Conservation (phyloP, 208 protist species). For the Angomonas desouzai region DNA sequence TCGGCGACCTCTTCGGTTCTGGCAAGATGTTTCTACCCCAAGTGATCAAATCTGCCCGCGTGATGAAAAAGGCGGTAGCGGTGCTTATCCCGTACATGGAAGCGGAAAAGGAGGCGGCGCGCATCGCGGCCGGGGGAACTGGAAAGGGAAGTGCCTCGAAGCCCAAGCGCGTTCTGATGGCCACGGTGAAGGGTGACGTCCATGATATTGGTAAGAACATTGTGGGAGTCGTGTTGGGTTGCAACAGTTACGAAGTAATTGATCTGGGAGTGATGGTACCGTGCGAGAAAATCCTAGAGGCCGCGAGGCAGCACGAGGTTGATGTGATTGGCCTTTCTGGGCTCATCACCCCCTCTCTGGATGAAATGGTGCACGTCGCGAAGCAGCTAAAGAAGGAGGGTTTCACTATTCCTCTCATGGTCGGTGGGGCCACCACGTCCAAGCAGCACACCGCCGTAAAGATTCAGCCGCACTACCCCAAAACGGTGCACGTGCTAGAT, state of each 20-base stretch:
- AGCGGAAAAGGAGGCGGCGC: constrained; percentile 64
- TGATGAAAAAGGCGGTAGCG: constrained; percentile 97
- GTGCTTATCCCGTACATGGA: constrained; percentile 97
- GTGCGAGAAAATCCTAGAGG: constrained; percentile 90
- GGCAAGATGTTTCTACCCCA: constrained; percentile 98
- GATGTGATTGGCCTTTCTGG: constrained; percentile 95
- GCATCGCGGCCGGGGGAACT: constrained; percentile 17
- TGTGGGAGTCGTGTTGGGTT: constrained; percentile 95
- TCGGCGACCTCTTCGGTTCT: constrained; percentile 95
- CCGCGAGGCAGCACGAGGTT: constrained; percentile 72
- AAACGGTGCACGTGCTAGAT: constrained; percentile 93
- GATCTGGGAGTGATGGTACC: constrained; percentile 95
- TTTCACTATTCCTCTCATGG: constrained; percentile 89
- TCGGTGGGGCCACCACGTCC: constrained; percentile 96
- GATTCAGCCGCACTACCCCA: constrained; percentile 89
- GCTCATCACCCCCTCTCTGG: constrained; percentile 96
- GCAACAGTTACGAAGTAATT: constrained; percentile 96
- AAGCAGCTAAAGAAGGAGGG: constrained; percentile 89
- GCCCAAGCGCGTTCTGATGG: constrained; percentile 83
- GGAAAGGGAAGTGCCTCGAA: background rate
- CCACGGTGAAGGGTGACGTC: constrained; percentile 98
- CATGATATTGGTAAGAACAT: constrained; percentile 99
- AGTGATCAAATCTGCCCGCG: constrained; percentile 94
- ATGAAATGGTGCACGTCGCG: constrained; percentile 96
- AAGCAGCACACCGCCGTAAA: constrained; percentile 97